Evolutionary conservation across 2,329 filamentous ascomycete species (phyloP).

Genomic region (Didymellaceae sp.): DNA sequence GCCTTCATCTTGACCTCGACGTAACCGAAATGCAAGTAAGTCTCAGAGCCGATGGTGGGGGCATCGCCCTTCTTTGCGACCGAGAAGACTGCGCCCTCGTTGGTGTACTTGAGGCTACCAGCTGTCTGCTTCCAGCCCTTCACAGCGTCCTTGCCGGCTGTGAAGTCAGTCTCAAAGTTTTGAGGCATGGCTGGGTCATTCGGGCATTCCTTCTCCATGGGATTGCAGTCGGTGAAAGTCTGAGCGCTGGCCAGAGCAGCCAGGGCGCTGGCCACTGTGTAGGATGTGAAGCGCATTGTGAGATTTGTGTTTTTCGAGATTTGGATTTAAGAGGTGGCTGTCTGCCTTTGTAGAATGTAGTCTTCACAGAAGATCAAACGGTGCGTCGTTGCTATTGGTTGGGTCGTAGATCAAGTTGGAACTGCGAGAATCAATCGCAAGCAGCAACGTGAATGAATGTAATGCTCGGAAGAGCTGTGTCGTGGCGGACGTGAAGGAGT

Average conservation of each 20-base stretch:
- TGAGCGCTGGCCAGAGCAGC: conserved; percentile 48
- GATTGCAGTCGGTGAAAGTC: conserved; percentile 55
- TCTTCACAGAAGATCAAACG: conserved; percentile 42
- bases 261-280: conserved; percentile 39
- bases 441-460: conserved; percentile 35
- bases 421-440: conserved; percentile 22
- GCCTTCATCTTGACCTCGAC: conserved; percentile 81
- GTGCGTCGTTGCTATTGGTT: conserved; percentile 13
- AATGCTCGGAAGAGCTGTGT: conserved; percentile 35
- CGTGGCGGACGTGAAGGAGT: conserved; percentile 31
- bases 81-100: conserved; percentile 58
- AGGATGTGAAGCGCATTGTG: conserved; percentile 42
- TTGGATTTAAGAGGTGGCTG: background rate
- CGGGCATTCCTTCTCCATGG: conserved; percentile 53
- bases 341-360: conserved; percentile 22
- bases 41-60: conserved; percentile 75
- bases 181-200: conserved; percentile 52
- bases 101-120: conserved; percentile 52
- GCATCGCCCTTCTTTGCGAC: conserved; percentile 57
- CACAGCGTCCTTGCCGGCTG: conserved; percentile 45
- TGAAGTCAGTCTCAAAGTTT: conserved; percentile 54
- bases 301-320: conserved; percentile 9
- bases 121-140: conserved; percentile 49
- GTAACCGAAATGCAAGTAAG: conserved; percentile 86
- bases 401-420: conserved; percentile 15